A percentile compares a stretch with the other conserved stretches of the same genome.
Conservation (phyloP, 2,329 filamentous ascomycete species). For the Escovopsis sp. region DNA sequence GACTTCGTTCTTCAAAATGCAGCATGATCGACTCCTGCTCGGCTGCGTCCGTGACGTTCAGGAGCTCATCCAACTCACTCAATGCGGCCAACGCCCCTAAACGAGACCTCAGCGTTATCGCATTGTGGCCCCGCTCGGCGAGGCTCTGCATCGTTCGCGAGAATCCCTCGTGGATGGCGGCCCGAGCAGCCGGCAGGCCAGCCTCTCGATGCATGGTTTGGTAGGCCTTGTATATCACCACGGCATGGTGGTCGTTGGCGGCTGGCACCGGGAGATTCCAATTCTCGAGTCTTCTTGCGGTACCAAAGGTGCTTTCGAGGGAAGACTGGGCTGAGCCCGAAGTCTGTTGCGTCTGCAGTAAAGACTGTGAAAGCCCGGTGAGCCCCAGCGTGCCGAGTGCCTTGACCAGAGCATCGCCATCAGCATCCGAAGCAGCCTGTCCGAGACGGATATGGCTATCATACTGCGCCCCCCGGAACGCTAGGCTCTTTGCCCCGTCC, state of each 20-base stretch:
- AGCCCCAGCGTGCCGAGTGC: conserved; percentile 71
- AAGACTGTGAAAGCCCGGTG: conserved; percentile 68
- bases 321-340: conserved; percentile 41
- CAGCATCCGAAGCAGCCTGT: conserved; percentile 38
- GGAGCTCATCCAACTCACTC: conserved; percentile 66
- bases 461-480: conserved; percentile 81
- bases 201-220: conserved; percentile 60
- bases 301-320: conserved; percentile 60
- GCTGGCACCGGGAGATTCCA: conserved; percentile 78
- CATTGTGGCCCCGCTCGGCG: conserved; percentile 32
- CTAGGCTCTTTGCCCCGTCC: conserved; percentile 71
- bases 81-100: conserved; percentile 55
- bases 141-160: conserved; percentile 44
- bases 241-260: conserved; percentile 45
- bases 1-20: conserved; percentile 48
- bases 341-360: conserved; percentile 54
- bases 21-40: conserved; percentile 48
- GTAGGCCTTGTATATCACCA: conserved; percentile 65
- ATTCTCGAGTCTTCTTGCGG: conserved; percentile 69
- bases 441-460: conserved; percentile 64
- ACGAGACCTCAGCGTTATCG: conserved; percentile 36
- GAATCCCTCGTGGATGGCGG: conserved; percentile 49
- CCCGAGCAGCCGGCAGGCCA: conserved; percentile 36
- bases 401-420: conserved; percentile 56
- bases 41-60: conserved; percentile 43